Evolutionary conservation across 257 asterid species (phyloP).

Genomic region (Solanum bulbocastanum): DNA sequence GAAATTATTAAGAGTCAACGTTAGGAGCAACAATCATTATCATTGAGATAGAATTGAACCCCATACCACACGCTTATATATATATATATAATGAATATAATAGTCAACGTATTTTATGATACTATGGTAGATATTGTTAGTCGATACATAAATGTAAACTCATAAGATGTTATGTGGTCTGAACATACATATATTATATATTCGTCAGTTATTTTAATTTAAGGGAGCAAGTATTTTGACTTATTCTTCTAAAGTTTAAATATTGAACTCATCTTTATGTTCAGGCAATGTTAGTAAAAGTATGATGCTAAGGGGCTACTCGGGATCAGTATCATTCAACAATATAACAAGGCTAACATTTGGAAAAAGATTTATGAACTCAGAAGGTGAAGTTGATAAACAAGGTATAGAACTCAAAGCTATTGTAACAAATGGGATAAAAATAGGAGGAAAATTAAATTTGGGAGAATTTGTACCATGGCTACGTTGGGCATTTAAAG

Average conservation of each 20-base stretch:
- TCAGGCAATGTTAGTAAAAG: conserved; percentile 45
- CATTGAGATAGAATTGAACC: too few species aligned
- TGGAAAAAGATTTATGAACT: conserved; percentile 67
- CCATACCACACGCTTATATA: too few species aligned
- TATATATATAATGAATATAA: too few species aligned
- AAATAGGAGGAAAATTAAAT: conserved; percentile 39
- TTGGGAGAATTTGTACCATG: conserved; percentile 53
- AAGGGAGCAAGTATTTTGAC: neutral
- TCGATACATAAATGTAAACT: too few species aligned
- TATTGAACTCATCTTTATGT: neutral
- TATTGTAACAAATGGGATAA: conserved; percentile 38
- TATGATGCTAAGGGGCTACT: conserved; percentile 44
- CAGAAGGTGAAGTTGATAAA: conserved; percentile 39
- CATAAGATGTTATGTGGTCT: too few species aligned
- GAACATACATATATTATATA: too few species aligned
- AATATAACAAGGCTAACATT: conserved; percentile 72
- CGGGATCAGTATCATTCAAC: conserved; percentile 67
- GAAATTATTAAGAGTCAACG: too few species aligned
- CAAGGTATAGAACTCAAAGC: conserved; percentile 68
- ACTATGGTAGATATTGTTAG: too few species aligned
- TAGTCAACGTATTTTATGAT: too few species aligned
- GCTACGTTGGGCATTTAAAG: conserved; percentile 47
- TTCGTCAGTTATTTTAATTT: neutral
- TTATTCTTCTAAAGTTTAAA: neutral
- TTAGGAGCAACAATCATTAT: too few species aligned